Evolutionary conservation across 2,329 filamentous ascomycete species (phyloP).

Genomic region (Epichloe festucae): DNA sequence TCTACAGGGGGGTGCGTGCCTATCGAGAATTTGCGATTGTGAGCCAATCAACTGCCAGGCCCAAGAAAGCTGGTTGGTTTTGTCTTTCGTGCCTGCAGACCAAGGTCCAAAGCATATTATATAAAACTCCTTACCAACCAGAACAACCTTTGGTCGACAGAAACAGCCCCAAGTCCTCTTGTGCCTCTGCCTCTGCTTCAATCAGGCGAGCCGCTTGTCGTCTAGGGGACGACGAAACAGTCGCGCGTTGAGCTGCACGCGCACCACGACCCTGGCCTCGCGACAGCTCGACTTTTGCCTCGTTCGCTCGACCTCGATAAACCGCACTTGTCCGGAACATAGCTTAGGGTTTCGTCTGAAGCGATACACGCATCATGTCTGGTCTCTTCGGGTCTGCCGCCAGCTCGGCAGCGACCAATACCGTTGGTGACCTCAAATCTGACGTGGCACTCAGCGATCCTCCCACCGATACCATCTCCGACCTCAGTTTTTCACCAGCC

Average conservation of each 20-base stretch:
- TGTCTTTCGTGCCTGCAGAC: background rate
- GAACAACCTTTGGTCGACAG: too few relatives aligned
- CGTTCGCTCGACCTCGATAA: background rate
- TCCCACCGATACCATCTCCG: constrained; percentile 81
- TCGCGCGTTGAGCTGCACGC: background rate
- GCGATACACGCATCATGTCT: constrained; percentile 41
- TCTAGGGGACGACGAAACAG: background rate
- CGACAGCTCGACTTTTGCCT: background rate
- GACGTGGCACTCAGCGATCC: constrained; percentile 69
- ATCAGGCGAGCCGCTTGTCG: background rate
- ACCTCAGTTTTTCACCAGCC: constrained; percentile 66
- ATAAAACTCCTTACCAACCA: too few relatives aligned
- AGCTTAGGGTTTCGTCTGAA: background rate
- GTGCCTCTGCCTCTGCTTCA: background rate
- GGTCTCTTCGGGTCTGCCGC: constrained; percentile 44
- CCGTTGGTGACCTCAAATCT: constrained; percentile 80
- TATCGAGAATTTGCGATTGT: background rate
- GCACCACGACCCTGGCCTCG: background rate
- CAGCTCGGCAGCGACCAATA: constrained; percentile 46
- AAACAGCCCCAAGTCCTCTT: too few relatives aligned
- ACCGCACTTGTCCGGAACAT: constrained; percentile 3
- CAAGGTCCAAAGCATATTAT: background rate
- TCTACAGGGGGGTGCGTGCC: constrained; percentile 7
- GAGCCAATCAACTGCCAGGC: constrained; percentile 1
- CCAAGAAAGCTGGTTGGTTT: background rate